These are phyloP conservation scores for Ilyonectria destructans DNA, from an alignment of 2,329 filamentous ascomycete genomes.

Conservation along the genomic window DNA sequence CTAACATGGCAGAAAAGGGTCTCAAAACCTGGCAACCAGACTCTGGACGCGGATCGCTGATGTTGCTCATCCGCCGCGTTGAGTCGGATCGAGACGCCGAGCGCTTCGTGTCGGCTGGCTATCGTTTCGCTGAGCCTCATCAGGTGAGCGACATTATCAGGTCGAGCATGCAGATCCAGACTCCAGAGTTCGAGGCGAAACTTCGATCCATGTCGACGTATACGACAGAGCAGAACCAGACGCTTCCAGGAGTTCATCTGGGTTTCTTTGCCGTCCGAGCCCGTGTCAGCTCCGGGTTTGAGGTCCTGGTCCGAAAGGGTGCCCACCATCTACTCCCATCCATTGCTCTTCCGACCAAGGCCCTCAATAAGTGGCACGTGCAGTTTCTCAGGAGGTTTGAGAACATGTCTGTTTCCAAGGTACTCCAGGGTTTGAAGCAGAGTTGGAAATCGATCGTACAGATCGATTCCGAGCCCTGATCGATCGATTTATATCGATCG, in stretches of 20 bases:
- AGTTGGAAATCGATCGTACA: too few species aligned
- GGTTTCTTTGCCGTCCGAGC: conserved; percentile 73
- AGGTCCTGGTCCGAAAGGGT: conserved; percentile 73
- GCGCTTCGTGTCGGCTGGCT: conserved; percentile 80
- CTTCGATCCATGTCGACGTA: conserved; percentile 77
- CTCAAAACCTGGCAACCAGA: conserved; percentile 49
- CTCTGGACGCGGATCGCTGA: conserved; percentile 82
- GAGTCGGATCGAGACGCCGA: conserved; percentile 72
- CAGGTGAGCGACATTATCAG: conserved; percentile 81
- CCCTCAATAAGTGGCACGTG: conserved; percentile 70
- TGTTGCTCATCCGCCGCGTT: conserved; percentile 83
- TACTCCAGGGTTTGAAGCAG: conserved; percentile 54
- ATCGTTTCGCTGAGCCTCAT: conserved; percentile 80
- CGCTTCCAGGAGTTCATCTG: conserved; percentile 70
- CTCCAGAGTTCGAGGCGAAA: conserved; percentile 72
- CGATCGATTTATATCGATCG: too few species aligned
- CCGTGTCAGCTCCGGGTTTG: conserved; percentile 70
- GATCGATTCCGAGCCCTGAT: too few species aligned
- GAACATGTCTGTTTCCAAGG: conserved; percentile 58
- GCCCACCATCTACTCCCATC: conserved; percentile 75
- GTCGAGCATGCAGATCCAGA: conserved; percentile 81
- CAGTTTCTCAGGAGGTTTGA: conserved; percentile 69
- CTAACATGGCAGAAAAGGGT: conserved; percentile 60
- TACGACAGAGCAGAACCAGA: conserved; percentile 62
- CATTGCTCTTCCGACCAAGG: conserved; percentile 67